Conservation (phyloP, 805 yeast genomes). For the Schwanniomyces pseudopolymorphus region DNA sequence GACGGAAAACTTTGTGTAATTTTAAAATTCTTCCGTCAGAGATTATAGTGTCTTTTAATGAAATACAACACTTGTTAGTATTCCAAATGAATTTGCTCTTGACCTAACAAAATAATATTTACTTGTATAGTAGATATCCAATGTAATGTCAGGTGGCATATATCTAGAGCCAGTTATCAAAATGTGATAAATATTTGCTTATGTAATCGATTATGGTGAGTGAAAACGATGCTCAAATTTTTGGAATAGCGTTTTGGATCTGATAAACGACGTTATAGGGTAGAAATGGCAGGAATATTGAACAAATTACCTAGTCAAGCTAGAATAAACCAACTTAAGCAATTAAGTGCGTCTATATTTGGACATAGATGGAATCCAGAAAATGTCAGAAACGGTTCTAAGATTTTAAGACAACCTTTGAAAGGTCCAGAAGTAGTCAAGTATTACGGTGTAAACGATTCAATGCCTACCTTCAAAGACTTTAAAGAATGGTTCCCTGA, state of each 20-base stretch:
- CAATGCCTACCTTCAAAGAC: slow-evolving; percentile 63
- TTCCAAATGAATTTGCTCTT: not conserved
- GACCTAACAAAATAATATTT: not conserved
- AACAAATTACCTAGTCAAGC: slow-evolving; percentile 40
- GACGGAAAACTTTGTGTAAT: not conserved
- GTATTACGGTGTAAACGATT: slow-evolving; percentile 70
- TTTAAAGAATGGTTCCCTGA: slow-evolving; percentile 54
- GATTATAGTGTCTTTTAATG: not conserved
- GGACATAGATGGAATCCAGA: slow-evolving; percentile 71
- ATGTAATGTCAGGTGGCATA: too few relatives aligned
- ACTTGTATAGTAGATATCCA: not conserved
- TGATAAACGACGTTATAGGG: not conserved
- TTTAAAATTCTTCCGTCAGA: not conserved
- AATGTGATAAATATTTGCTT: not conserved
- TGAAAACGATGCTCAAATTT: not conserved
- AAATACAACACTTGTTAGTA: not conserved
- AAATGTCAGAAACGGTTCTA: slow-evolving; percentile 67
- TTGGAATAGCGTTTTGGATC: not conserved
- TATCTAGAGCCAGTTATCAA: not conserved
- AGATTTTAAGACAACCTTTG: slow-evolving; percentile 63
- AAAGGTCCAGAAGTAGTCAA: slow-evolving; percentile 69
- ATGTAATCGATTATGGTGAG: not conserved
- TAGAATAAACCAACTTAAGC: slow-evolving; percentile 56
- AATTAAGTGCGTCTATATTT: slow-evolving; percentile 64
- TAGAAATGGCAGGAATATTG: slow-evolving; percentile 21